Percentiles rank a stretch among this genome's conserved stretches.
These are phyloP conservation scores for Wickerhamiella shivajii DNA, from an alignment of 805 yeast genomes.

Conservation along the genomic window DNA sequence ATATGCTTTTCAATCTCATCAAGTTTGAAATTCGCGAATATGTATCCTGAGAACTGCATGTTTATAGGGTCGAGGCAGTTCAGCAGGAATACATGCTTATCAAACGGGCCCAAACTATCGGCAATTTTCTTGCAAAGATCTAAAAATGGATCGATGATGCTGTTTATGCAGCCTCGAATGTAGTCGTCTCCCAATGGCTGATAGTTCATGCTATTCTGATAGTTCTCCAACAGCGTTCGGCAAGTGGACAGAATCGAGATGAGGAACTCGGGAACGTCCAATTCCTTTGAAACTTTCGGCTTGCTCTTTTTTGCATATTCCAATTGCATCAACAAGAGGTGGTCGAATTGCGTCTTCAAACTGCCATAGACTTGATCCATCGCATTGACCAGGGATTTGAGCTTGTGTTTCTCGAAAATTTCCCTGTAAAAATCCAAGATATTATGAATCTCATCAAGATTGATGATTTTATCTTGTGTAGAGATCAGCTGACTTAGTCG, in stretches of 20 bases:
- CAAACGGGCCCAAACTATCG: constrained; percentile 13
- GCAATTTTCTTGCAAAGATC: constrained; percentile 21
- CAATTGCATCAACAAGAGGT: constrained; percentile 26
- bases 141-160: constrained; percentile 23
- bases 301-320: constrained; percentile 21
- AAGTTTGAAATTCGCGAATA: constrained; percentile 21
- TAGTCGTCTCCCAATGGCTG: constrained; percentile 8
- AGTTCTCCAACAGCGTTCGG: constrained; percentile 39
- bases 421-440: constrained; percentile 49
- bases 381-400: constrained; percentile 19
- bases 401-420: constrained; percentile 42
- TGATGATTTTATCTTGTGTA: constrained; percentile 43
- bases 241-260: constrained; percentile 48
- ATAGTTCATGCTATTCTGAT: constrained; percentile 23
- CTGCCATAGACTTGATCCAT: constrained; percentile 24
- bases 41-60: constrained; percentile 19
- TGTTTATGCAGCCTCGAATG: constrained; percentile 18
- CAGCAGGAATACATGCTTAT: constrained; percentile 20
- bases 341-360: constrained; percentile 29
- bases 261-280: constrained; percentile 77
- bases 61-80: constrained; percentile 26
- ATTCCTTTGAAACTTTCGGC: constrained; percentile 25
- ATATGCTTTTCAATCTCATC: constrained; percentile 20
- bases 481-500: constrained; percentile 55
- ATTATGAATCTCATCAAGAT: constrained; percentile 44